Evolutionary conservation across 176 grass and related monocot species (phyloP).

Genomic region (Miscanthus lutarioriparius): DNA sequence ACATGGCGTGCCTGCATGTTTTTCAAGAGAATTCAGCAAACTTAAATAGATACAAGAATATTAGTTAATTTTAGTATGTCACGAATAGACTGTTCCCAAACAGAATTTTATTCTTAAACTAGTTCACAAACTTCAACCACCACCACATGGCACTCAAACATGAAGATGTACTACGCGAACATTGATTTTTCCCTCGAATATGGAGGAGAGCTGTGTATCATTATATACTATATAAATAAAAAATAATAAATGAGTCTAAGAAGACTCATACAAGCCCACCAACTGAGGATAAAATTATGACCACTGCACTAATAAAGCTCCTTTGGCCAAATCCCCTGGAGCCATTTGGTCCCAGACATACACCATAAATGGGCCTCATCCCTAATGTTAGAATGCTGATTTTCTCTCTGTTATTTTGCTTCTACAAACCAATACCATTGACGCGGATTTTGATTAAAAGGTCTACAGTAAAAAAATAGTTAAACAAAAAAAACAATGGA

Average conservation of each 20-base stretch:
- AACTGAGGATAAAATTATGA: not conserved
- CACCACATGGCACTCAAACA: not conserved
- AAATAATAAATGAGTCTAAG: not conserved
- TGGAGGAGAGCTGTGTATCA: no score
- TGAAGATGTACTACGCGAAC: not conserved
- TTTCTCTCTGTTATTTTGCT: not conserved
- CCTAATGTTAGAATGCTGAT: not conserved
- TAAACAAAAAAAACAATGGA: not conserved
- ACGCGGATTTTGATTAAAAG: not conserved
- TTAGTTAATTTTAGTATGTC: not conserved
- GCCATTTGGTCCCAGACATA: no score
- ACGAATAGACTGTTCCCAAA: not conserved
- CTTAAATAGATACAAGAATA: not conserved
- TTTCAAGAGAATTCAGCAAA: slow-evolving; percentile 22
- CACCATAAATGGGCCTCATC: no score
- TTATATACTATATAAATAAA: not conserved
- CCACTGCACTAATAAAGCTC: not conserved
- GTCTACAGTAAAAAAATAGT: not conserved
- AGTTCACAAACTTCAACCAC: slow-evolving; percentile 9
- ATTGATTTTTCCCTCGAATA: not conserved
- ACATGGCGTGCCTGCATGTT: slow-evolving; percentile 75
- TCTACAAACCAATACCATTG: not conserved
- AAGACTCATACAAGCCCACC: not conserved
- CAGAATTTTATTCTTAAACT: not conserved
- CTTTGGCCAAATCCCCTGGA: not conserved